These are phyloP conservation scores for Globisporangium recalcitrans DNA, from an alignment of 352 stramenopile species.

Conservation along the genomic window DNA sequence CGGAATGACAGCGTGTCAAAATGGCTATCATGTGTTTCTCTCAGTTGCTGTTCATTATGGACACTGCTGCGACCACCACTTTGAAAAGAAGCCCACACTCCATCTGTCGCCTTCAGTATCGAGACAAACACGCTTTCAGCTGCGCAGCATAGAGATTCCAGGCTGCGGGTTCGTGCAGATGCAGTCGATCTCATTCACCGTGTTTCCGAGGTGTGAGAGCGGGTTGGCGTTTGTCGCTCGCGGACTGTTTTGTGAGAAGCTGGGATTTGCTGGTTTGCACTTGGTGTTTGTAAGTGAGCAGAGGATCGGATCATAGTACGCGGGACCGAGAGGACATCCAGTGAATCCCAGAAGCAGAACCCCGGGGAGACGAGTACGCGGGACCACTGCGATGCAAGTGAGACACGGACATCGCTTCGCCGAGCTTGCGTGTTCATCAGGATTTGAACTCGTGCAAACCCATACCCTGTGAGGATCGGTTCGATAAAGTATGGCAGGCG, in stretches of 20 bases:
- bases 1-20: slow-evolving; percentile 19
- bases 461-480: neutral
- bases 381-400: slow-evolving; percentile 9
- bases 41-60: neutral
- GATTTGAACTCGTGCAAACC: slow-evolving; percentile 4
- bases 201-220: slow-evolving; percentile 18
- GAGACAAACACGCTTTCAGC: slow-evolving; percentile 17
- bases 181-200: slow-evolving; percentile 12
- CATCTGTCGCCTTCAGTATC: neutral
- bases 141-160: slow-evolving; percentile 24
- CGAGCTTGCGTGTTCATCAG: slow-evolving; percentile 10
- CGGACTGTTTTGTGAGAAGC: slow-evolving; percentile 3
- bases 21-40: neutral
- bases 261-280: slow-evolving; percentile 12
- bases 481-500: neutral
- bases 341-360: slow-evolving; percentile 16
- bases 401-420: slow-evolving; percentile 5
- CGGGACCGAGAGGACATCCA: slow-evolving; percentile 10
- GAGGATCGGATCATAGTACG: slow-evolving; percentile 14
- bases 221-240: slow-evolving; percentile 15
- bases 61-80: neutral
- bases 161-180: slow-evolving; percentile 20
- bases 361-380: slow-evolving; percentile 23
- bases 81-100: neutral
- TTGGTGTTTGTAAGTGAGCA: slow-evolving; percentile 3